These are phyloP conservation scores for Metschnikowia hibisci DNA, from an alignment of 805 yeast species.

Conservation along the genomic window DNA sequence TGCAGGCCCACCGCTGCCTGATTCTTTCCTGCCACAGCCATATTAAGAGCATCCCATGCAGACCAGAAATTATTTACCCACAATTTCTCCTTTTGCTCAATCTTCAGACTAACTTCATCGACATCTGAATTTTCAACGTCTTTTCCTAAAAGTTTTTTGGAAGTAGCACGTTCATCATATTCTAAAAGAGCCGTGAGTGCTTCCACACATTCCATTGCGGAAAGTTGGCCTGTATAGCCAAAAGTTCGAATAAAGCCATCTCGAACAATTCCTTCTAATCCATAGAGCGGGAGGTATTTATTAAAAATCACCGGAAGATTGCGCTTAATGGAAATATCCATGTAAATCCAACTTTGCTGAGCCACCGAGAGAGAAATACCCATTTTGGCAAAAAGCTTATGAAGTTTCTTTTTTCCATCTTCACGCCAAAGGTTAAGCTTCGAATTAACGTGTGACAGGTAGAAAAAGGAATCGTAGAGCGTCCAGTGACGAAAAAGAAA, in stretches of 20 bases:
- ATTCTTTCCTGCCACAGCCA: constrained; percentile 21
- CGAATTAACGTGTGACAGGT: constrained; percentile 88
- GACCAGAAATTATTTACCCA: constrained; percentile 76
- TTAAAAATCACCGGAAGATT: constrained; percentile 65
- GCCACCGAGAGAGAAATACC: constrained; percentile 89
- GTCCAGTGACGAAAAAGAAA: constrained; percentile 92
- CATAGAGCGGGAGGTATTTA: constrained; percentile 69
- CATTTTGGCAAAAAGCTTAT: constrained; percentile 93
- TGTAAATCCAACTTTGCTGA: constrained; percentile 86
- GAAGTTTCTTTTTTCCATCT: constrained; percentile 80
- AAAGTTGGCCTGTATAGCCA: constrained; percentile 82
- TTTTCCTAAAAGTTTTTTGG: constrained; percentile 20
- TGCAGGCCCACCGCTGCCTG: constrained; percentile 16
- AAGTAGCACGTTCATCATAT: constrained; percentile 19
- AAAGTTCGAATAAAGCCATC: constrained; percentile 84
- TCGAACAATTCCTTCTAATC: constrained; percentile 74
- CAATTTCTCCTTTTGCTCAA: constrained; percentile 47
- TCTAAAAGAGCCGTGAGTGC: constrained; percentile 82
- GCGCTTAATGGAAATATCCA: constrained; percentile 76
- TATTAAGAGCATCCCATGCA: constrained; percentile 51
- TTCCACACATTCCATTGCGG: constrained; percentile 93
- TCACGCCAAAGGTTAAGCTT: constrained; percentile 86
- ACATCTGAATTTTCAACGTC: constrained; percentile 18
- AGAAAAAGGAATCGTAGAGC: constrained; percentile 82
- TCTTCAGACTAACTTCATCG: constrained; percentile 25